These are phyloP conservation scores for Russula virescens DNA, from an alignment of 768 basidiomycete genomes.

Conservation along the genomic window DNA sequence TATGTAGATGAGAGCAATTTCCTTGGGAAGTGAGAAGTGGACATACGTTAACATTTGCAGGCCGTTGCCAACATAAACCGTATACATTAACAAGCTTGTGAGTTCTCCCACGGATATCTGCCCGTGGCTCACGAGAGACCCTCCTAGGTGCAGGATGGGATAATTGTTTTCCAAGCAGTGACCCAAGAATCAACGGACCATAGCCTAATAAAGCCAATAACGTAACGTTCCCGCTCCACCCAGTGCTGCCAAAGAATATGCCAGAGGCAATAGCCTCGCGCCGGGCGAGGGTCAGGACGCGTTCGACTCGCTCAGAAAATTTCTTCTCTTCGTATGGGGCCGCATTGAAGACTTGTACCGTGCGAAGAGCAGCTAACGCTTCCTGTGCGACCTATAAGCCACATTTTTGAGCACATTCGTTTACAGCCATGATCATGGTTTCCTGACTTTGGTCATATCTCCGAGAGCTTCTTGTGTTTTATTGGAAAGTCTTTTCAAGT, in stretches of 20 bases:
- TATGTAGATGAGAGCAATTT: background rate
- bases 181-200: slow-evolving; percentile 42
- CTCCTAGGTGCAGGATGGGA: slow-evolving; percentile 45
- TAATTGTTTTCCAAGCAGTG: background rate
- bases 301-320: slow-evolving; percentile 60
- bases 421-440: background rate
- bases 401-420: background rate
- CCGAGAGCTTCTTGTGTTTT: slow-evolving; percentile 92
- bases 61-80: slow-evolving; percentile 80
- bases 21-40: background rate
- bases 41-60: slow-evolving; percentile 73
- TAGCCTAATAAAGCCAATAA: slow-evolving; percentile 86
- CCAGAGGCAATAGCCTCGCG: slow-evolving; percentile 88
- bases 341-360: slow-evolving; percentile 90
- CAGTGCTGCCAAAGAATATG: slow-evolving; percentile 88
- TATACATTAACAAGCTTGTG: slow-evolving; percentile 85
- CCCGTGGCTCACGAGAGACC: slow-evolving; percentile 82
- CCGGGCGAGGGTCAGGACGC: slow-evolving; percentile 67
- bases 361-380: slow-evolving; percentile 78
- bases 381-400: slow-evolving; percentile 73
- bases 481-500: slow-evolving; percentile 86
- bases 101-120: slow-evolving; percentile 89
- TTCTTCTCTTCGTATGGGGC: slow-evolving; percentile 66
- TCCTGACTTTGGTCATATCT: slow-evolving; percentile 75
- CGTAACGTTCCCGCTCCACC: slow-evolving; percentile 92